Evolutionary conservation across 495 filamentous ascomycete genomes (phyloP).

Genomic region (Aspergillus heteromorphus): DNA sequence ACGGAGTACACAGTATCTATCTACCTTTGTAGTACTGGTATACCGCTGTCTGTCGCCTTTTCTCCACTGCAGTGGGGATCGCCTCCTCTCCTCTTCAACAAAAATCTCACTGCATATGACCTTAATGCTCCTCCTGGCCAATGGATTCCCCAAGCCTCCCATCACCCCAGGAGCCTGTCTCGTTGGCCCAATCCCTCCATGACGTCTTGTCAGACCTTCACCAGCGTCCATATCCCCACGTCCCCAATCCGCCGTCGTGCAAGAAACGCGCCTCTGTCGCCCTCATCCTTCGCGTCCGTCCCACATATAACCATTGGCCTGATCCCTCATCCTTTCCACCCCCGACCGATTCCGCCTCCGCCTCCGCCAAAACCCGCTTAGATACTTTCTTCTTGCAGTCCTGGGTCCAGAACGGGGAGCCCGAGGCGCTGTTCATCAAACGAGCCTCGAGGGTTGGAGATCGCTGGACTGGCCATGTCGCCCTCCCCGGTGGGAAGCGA

Average conservation of each 20-base stretch:
- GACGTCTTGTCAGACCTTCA: constrained; percentile 47
- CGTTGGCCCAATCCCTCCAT: constrained; percentile 28
- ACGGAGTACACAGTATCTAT: too few species aligned
- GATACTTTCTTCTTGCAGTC: constrained; percentile 60
- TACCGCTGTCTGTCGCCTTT: too few species aligned
- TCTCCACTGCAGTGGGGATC: too few species aligned
- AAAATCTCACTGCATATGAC: background rate
- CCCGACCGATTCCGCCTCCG: constrained; percentile 24
- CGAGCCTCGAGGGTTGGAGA: constrained; percentile 65
- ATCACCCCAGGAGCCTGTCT: background rate
- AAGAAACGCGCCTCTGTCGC: constrained; percentile 70
- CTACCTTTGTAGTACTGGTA: too few species aligned
- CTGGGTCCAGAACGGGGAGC: constrained; percentile 71
- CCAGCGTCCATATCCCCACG: constrained; percentile 53
- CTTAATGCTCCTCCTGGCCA: background rate
- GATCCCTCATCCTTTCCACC: constrained; percentile 19
- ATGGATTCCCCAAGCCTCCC: constrained; percentile 4
- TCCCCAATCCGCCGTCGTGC: constrained; percentile 56
- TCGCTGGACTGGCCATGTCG: constrained; percentile 72
- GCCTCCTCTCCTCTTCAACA: background rate
- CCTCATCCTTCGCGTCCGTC: constrained; percentile 63
- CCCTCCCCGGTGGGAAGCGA: constrained; percentile 66
- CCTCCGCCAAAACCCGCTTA: constrained; percentile 38
- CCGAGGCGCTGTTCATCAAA: constrained; percentile 75
- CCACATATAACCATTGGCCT: constrained; percentile 54